Conservation (phyloP, 768 basidiomycete genomes). For the Lentinus tigrinus region DNA sequence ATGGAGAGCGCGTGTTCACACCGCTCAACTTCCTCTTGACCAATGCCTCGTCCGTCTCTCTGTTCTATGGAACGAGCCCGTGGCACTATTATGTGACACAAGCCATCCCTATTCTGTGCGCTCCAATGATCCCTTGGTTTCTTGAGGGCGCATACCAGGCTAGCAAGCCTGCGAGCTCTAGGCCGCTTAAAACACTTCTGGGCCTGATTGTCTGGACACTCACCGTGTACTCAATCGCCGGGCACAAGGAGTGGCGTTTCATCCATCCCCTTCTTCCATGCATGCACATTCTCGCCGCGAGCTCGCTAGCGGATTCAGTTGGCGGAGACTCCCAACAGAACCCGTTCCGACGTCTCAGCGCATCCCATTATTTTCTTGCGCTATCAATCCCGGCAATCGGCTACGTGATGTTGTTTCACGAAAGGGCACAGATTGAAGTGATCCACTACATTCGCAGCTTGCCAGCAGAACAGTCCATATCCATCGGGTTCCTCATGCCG, state of each 20-base stretch:
- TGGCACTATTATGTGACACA: slow-evolving; percentile 92
- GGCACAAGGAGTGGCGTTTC: slow-evolving; percentile 99
- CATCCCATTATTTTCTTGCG: slow-evolving; percentile 35
- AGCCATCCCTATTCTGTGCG: slow-evolving; percentile 79
- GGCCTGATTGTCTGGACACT: slow-evolving; percentile 60
- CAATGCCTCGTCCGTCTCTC: slow-evolving; percentile 82
- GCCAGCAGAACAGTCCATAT: slow-evolving; percentile 44
- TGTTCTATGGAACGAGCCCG: slow-evolving; percentile 86
- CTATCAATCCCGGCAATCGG: slow-evolving; percentile 59
- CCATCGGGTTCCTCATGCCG: slow-evolving; percentile 86
- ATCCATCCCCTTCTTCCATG: slow-evolving; percentile 88
- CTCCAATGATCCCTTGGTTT: slow-evolving; percentile 70
- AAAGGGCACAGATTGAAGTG: slow-evolving; percentile 74
- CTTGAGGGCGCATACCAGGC: slow-evolving; percentile 55
- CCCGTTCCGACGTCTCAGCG: not conserved
- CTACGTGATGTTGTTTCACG: slow-evolving; percentile 76
- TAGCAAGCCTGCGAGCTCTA: not conserved
- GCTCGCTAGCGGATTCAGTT: slow-evolving; percentile 53
- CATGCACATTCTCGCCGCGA: slow-evolving; percentile 75
- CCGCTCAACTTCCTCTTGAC: slow-evolving; percentile 79
- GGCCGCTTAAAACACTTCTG: slow-evolving; percentile 42
- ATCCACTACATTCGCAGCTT: slow-evolving; percentile 64
- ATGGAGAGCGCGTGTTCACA: slow-evolving; percentile 65
- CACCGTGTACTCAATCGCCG: slow-evolving; percentile 69
- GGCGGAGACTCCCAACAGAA: not conserved